Evolutionary conservation across 1,284 basidiomycete genomes (phyloP), one percentile per base, ranked within the genome.

Genomic region (Agaricales sp.): DNA sequence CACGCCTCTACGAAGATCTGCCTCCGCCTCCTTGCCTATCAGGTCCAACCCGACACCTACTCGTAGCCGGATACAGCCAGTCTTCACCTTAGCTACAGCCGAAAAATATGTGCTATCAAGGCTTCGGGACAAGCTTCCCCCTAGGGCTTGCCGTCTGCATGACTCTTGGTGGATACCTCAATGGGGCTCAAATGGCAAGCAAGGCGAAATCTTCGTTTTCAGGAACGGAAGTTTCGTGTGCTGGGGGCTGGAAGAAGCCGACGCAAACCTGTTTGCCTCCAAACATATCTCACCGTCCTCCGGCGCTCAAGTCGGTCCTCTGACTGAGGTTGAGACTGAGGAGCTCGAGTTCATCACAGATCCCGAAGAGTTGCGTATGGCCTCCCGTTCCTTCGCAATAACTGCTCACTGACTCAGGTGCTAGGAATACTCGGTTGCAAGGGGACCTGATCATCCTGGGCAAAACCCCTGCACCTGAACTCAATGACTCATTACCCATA

Each of bases 371-470:
- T 91, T 63, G 63, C 46, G 49, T 35, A 46, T 46, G 49, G 20
- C 55, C 44, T 51, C 43, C 53, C 48, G 55, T 47, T 19, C 14
- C 20, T 19, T 8, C 44, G 4, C 23, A 12, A 21, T 11, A 39
- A 47, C 47, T 35, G 16, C 48, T 55, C 26, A 43, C 50, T 52
- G 4, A 44, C 23, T 4, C 22, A 44, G 20, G 54, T 24, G 35
- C 52, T 54, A 92, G 90, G 60, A 69, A 77, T 55, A 93, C 91
- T 0, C 79, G 88, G 19, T 70, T 94, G 46, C 87, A 92, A 60
- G 91, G 91, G 39, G 91, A 94, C 61, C 66, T 94, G 50, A 92
- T 93, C 53, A 87, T 93, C 47, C 77, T 94, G n/a, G 91, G 91
- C 2, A 71, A 77, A 47, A 77, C 75, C 16, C 71, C 80, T 1